Evolutionary conservation across 176 grass and related monocot genomes (phyloP).

Genomic region (Stipa capillata): DNA sequence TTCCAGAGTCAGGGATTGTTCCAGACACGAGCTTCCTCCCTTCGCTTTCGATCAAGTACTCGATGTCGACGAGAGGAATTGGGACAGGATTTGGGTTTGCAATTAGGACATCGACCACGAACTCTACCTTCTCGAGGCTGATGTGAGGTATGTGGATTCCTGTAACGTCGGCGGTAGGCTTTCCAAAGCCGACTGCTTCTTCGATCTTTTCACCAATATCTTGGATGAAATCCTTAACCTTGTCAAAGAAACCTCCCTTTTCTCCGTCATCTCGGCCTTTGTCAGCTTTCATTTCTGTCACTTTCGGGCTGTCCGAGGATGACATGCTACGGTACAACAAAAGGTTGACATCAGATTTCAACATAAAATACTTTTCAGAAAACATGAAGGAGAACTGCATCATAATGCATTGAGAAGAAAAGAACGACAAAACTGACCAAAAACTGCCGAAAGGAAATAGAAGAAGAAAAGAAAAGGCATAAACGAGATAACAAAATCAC

Average conservation of each 20-base stretch:
- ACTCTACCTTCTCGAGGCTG: constrained; percentile 52
- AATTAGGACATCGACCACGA: constrained; percentile 42
- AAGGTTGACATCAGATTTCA: neutral
- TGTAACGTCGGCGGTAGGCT: constrained; percentile 39
- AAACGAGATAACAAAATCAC: neutral
- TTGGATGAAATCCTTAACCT: constrained; percentile 73
- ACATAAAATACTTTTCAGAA: neutral
- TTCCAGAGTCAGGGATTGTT: constrained; percentile 69
- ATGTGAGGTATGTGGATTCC: constrained; percentile 55
- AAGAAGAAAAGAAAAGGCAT: neutral
- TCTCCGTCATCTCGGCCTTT: constrained; percentile 14
- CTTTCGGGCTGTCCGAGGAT: constrained; percentile 33
- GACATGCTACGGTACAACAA: constrained; percentile 24
- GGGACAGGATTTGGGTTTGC: constrained; percentile 61
- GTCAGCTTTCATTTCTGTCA: constrained; percentile 25
- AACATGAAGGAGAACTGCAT: neutral
- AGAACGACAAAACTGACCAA: neutral
- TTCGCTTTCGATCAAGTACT: constrained; percentile 61
- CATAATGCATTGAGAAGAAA: neutral
- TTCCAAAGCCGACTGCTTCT: constrained; percentile 50
- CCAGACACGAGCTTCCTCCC: constrained; percentile 59
- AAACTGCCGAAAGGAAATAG: neutral
- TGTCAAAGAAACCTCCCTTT: constrained; percentile 45
- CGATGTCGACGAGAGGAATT: constrained; percentile 55
- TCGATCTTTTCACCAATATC: constrained; percentile 75